phyloP scores from a whole-genome alignment of 495 filamentous ascomycete species.

The Ramalina peruviana region DNA sequence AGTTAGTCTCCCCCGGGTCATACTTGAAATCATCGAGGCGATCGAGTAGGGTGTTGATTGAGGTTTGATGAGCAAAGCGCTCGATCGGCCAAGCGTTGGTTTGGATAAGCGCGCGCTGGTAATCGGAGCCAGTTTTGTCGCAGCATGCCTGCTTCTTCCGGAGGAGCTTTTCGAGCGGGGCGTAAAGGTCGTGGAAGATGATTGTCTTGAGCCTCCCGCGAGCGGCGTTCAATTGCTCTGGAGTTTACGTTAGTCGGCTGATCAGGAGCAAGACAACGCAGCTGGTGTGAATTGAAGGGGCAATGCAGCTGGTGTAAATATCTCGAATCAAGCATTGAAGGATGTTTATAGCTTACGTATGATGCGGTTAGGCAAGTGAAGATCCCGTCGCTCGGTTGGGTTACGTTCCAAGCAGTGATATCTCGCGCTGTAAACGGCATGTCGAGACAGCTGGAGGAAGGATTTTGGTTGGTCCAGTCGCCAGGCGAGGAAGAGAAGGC shows the following conservation, averaged over 20 bases:
- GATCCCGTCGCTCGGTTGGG: not conserved
- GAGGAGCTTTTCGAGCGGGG: not conserved
- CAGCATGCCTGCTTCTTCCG: constrained; percentile 1
- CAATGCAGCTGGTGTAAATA: too few species aligned
- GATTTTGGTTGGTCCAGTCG: constrained; percentile 5
- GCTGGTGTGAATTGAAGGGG: too few species aligned
- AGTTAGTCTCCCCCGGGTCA: not conserved
- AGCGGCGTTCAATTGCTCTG: constrained; percentile 21
- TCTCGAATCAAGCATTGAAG: not conserved
- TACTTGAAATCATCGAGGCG: constrained; percentile 1
- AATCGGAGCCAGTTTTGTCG: constrained; percentile 3
- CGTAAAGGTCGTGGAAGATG: constrained; percentile 10
- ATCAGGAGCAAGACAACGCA: not conserved
- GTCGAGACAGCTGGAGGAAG: constrained; percentile 1
- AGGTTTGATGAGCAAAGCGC: not conserved
- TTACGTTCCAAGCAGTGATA: constrained; percentile 3
- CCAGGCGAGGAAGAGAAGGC: constrained; percentile 6
- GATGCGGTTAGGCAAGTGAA: constrained; percentile 5
- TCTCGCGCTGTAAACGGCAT: not conserved
- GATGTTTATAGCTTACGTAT: constrained; percentile 5
- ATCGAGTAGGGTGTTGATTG: constrained; percentile 2
- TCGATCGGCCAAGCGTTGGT: constrained; percentile 13
- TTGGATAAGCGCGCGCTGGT: not conserved
- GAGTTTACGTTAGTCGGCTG: not conserved
- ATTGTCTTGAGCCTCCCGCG: constrained; percentile 18